These are phyloP conservation scores for Aspergillus sclerotioniger DNA, from an alignment of 495 filamentous ascomycete genomes.

Conservation along the genomic window DNA sequence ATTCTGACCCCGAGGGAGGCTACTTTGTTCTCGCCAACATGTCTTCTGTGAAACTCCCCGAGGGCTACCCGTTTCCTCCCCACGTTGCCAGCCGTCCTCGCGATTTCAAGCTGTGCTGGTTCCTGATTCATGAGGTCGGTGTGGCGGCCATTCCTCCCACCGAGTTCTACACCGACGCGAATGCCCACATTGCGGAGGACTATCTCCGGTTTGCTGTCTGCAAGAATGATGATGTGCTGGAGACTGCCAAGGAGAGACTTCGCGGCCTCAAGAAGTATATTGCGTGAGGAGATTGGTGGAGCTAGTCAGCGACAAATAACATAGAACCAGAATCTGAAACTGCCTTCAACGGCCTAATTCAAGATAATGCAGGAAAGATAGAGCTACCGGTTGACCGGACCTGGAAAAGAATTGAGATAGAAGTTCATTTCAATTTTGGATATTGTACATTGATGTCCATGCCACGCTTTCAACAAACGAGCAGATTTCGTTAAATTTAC, in stretches of 20 bases:
- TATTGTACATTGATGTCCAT: not conserved
- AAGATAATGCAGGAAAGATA: not conserved
- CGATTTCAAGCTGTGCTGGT: conserved; percentile 94
- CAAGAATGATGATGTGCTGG: conserved; percentile 88
- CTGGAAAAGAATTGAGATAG: not conserved
- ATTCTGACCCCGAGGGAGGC: conserved; percentile 90
- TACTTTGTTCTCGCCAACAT: conserved; percentile 97
- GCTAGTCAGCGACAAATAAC: not conserved
- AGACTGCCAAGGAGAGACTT: conserved; percentile 85
- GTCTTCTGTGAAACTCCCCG: conserved; percentile 75
- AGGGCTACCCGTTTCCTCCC: conserved; percentile 79
- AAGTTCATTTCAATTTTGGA: not conserved
- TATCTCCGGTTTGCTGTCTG: conserved; percentile 95
- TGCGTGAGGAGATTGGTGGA: not conserved
- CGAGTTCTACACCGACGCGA: conserved; percentile 88
- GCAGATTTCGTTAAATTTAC: not conserved
- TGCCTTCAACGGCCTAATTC: not conserved
- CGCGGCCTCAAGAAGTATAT: conserved; percentile 84
- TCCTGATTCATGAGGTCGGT: conserved; percentile 91
- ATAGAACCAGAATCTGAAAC: not conserved
- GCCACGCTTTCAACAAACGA: not conserved
- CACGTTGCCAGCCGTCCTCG: conserved; percentile 82
- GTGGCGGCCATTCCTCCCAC: conserved; percentile 95
- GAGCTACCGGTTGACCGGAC: not conserved
- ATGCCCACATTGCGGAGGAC: conserved; percentile 82